phyloP scores from a whole-genome alignment of 2,329 filamentous ascomycete species.

The Colletotrichum coccodes region DNA sequence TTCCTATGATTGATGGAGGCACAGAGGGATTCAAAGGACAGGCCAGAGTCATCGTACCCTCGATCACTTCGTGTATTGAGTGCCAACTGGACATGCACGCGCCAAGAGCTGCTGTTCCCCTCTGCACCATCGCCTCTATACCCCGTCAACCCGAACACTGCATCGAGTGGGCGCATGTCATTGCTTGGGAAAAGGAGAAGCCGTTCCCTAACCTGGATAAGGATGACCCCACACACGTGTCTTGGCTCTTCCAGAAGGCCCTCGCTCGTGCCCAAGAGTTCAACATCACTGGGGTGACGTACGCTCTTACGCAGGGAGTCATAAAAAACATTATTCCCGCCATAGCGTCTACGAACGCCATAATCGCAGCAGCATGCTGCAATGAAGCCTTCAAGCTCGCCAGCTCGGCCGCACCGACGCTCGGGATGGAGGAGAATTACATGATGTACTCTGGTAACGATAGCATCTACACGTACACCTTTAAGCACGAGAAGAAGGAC shows the following conservation, averaged over 20 bases:
- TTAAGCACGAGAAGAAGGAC: slow-evolving; percentile 91
- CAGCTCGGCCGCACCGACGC: slow-evolving; percentile 81
- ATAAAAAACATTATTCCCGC: slow-evolving; percentile 99
- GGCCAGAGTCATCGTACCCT: slow-evolving; percentile 89
- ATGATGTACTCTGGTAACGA: slow-evolving; percentile 99
- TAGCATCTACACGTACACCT: slow-evolving; percentile 96
- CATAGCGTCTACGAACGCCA: slow-evolving; percentile 97
- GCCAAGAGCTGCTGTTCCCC: slow-evolving; percentile 93
- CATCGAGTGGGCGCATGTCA: slow-evolving; percentile 98
- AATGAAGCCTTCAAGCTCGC: slow-evolving; percentile 97
- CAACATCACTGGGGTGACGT: slow-evolving; percentile 91
- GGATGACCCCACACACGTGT: slow-evolving; percentile 95
- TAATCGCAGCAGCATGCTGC: slow-evolving; percentile 94
- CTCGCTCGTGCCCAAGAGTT: slow-evolving; percentile 85
- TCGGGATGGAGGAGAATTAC: slow-evolving; percentile 87
- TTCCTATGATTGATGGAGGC: slow-evolving; percentile 94
- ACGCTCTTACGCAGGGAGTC: slow-evolving; percentile 94
- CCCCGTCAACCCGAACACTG: slow-evolving; percentile 97
- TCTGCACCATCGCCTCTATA: slow-evolving; percentile 96
- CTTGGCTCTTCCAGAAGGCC: slow-evolving; percentile 93
- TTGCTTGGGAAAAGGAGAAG: slow-evolving; percentile 91
- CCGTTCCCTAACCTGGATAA: slow-evolving; percentile 90
- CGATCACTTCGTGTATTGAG: slow-evolving; percentile 95
- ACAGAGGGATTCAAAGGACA: slow-evolving; percentile 99
- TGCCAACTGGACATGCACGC: slow-evolving; percentile 99